Evolutionary conservation across 2,329 filamentous ascomycete species (phyloP), one percentile per base, ranked within the genome.

Genomic region (Cladosporium velox): DNA sequence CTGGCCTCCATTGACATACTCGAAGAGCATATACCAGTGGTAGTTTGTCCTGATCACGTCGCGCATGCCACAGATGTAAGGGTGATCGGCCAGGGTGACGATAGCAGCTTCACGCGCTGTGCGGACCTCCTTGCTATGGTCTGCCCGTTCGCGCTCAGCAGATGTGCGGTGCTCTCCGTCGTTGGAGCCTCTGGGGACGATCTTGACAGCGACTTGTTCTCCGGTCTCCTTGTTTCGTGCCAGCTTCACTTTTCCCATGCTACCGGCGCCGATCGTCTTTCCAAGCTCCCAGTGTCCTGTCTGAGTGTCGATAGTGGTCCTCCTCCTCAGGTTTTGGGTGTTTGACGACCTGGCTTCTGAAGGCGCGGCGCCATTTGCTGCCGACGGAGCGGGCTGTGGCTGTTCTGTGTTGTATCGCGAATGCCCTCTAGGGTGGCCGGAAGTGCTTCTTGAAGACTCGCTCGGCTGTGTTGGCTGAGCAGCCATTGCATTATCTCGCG

Each of bases 11-110:
- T 99, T 97, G 79, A 99, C 95, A 78, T 95, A 97, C 81, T 99
- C 95, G 76, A 97, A 99, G 61, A 99, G 88, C 95, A 99, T 99
- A 80, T 99, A 99, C 95, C 95, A 99, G 79, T 99, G 95, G 77
- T 97, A 95, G 75, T 95, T 94, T 60, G 95, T 98, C 66, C 93
- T 90, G 65, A 98, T 91, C 30, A 97, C 93, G 80, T 99, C 95
- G 70, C 93, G 89, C 86, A 99, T 91, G 67, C 91, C 93, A 77
- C 95, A 98, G 66, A 99, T 96, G 76, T 97, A 96, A 15, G 94
- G 95, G 75, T 98, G 95, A 75, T 93, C 92, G 66, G 97, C 86
- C 58, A 99, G 87, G 30, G 92, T 96, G 69, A 97, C 94, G 75
- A 99, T 98, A 71, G 95, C 95, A 51, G 95, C 94, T 79, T 99